phyloP scores from a whole-genome alignment of 2,329 filamentous ascomycete genomes.

The Penicillium sp. region DNA sequence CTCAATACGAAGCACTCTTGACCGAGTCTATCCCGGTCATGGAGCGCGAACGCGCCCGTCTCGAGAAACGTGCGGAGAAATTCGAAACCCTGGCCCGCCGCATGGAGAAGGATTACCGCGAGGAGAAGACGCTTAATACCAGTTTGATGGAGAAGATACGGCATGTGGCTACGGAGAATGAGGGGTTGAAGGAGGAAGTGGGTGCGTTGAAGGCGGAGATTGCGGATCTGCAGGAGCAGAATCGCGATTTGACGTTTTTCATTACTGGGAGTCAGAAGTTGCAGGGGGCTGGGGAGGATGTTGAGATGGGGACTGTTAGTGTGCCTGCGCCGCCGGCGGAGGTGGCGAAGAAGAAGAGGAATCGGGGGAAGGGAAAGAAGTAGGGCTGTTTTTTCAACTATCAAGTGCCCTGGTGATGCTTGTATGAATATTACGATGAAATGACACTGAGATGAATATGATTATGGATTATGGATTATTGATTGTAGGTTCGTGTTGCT shows the following conservation, averaged over 20 bases:
- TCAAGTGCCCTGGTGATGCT: neutral
- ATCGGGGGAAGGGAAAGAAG: constrained; percentile 39
- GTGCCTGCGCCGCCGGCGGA: constrained; percentile 57
- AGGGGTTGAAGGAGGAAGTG: constrained; percentile 61
- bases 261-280: constrained; percentile 82
- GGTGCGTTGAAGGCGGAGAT: constrained; percentile 66
- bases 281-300: constrained; percentile 69
- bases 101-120: constrained; percentile 73
- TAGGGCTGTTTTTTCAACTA: too few relatives aligned
- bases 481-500: neutral
- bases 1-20: constrained; percentile 56
- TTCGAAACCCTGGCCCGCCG: constrained; percentile 74
- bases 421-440: constrained; percentile 4
- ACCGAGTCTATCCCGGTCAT: constrained; percentile 65
- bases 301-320: constrained; percentile 71
- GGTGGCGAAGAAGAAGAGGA: constrained; percentile 51
- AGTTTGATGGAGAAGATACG: constrained; percentile 77
- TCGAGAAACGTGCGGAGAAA: constrained; percentile 68
- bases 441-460: neutral
- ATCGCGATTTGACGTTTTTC: constrained; percentile 83
- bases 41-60: constrained; percentile 71
- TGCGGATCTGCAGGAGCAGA: constrained; percentile 78
- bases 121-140: constrained; percentile 83
- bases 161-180: constrained; percentile 63
- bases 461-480: neutral